Base-by-base conservation (phyloP, 495 filamentous ascomycete genomes). In the Pyrenula aspistea region DNA sequence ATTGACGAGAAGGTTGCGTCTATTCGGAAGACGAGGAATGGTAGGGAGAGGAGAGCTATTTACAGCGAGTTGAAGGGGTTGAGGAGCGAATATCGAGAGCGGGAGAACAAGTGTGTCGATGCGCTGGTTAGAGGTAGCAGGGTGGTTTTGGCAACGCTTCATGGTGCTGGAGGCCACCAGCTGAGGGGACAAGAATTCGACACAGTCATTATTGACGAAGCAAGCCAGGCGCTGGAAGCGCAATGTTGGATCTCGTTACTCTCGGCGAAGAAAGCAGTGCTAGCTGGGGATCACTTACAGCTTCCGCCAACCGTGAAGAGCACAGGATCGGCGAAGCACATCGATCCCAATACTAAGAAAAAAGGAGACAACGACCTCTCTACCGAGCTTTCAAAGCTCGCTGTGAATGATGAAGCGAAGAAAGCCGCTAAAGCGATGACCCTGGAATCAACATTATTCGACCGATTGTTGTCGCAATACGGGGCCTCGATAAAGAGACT, bases 201-300 rank as follows among this genome's bases (percentile, higher is more conserved):
- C 66, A 88, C 96, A 2, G 89, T 97, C 1, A 81, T 97, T 25
- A 88, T 98, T 48, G 93, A 98, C 63, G 93, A 98, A 71, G 93
- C 90, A 0, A 93, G 88, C 65, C 93, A 98, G 67, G 93, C 93
- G 2, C 76, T 98, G 12, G 93, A 98, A 68, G 90, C 94, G 0
- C 93, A 97, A 67, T 97, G 91, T 69, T 98, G 93, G 93, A 91
- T 96, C n/a, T 83, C 94, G 12, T 69, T 98, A 25, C 74, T 96
- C 15, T 68, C 76, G 10, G 89, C 89, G 1, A 83, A 80, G 54
- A 96, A 96, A 72, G 82, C 91, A 0, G 84, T 98, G 2, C 84
- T 95, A 51, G 93, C 93, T 1, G 93, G 93, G 56, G 93, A 98
- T 61, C 93, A 96, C 68, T 71, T 97, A 47, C 93, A 98, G 68